phyloP scores from a whole-genome alignment of 83 land plant genomes.

The Diphasiastrum complanatum region DNA sequence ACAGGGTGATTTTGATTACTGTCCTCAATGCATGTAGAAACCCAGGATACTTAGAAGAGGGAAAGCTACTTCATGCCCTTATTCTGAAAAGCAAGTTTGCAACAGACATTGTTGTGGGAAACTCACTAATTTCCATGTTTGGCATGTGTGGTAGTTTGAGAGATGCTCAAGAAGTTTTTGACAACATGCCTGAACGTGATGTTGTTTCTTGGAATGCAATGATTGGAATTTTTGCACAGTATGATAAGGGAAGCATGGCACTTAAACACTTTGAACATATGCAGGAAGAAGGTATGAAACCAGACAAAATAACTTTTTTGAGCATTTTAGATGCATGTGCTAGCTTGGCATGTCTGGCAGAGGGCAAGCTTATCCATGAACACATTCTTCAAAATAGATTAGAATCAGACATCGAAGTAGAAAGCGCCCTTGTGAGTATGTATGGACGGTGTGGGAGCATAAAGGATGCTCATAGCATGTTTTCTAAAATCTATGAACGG shows the following conservation, averaged over 20 bases:
- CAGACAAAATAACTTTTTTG: not conserved
- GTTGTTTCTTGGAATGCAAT: slow-evolving; percentile 51
- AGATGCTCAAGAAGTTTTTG: slow-evolving; percentile 27
- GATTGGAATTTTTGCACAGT: slow-evolving; percentile 41
- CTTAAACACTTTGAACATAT: slow-evolving; percentile 29
- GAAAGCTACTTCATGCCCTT: slow-evolving; percentile 14
- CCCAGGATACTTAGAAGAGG: slow-evolving; percentile 11
- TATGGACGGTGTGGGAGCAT: not conserved
- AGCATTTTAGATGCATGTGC: not conserved
- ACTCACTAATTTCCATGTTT: slow-evolving; percentile 49
- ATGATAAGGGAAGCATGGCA: slow-evolving; percentile 27
- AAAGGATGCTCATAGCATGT: not conserved
- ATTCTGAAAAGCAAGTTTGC: not conserved
- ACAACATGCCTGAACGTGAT: slow-evolving; percentile 27
- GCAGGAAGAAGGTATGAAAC: slow-evolving; percentile 22
- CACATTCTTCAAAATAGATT: not conserved
- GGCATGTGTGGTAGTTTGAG: slow-evolving; percentile 42
- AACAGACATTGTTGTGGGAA: slow-evolving; percentile 20
- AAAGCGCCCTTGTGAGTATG: not conserved
- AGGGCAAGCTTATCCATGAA: slow-evolving; percentile 2
- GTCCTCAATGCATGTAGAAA: slow-evolving; percentile 22
- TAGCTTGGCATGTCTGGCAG: not conserved
- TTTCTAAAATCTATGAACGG: not conserved
- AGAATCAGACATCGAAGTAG: not conserved
- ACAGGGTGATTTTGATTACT: slow-evolving; percentile 15